Base-by-base conservation (phyloP, 73 alveolate genomes). In the Durusdinium trenchii region DNA sequence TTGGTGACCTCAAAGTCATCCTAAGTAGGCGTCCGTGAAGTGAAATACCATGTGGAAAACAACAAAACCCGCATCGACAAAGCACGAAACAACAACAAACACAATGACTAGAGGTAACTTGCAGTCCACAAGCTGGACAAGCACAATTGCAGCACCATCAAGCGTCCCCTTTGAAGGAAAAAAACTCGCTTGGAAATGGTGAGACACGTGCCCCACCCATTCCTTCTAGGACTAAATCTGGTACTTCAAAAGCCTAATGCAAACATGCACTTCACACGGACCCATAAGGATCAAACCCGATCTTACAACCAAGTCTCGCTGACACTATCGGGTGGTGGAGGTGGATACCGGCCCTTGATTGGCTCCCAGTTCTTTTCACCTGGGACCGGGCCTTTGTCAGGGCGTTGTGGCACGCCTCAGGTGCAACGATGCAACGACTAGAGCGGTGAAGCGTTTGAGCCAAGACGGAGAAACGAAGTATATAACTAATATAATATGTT, bases 401-500 rank as follows among this genome's bases (percentile, higher is more conserved):
- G 98, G 3, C 98, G 98, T 40, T 91, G 98, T 9, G 98, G 98
- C 57, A 91, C 98, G 61, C 96, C 96, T 90, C 60, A 42, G 28
- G 57, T 23, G 32, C 57, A 79, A 23, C 64, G 6, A n/a, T 30
- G 84, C 40, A 23, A 71, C 43, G 47, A 35, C 16, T n/a, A 26
- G 32, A n/a, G 54, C 32, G 48, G 54, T n/a, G 47, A 30, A 23
- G 32, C 18, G 30, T 60, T 57, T 16, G 23, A 12, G 12, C 32
- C 69, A 57, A 57, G 32, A 57, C 69, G 20, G 1, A 73, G 47
- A 73, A 10, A 14, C 47, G 47, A 35, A 6, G 85, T 35, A 32
- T 35, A 23, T 16, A 57, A 57, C n/a, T 60, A 60, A 28, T 28
- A 16, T 28, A 60, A 60, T 60, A 60, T 16, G 73, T 60, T 60